Percentiles rank a stretch among this genome's conserved stretches.
Conservation (phyloP, 2,329 filamentous ascomycete genomes). For the Dothideomycetes sp. region DNA sequence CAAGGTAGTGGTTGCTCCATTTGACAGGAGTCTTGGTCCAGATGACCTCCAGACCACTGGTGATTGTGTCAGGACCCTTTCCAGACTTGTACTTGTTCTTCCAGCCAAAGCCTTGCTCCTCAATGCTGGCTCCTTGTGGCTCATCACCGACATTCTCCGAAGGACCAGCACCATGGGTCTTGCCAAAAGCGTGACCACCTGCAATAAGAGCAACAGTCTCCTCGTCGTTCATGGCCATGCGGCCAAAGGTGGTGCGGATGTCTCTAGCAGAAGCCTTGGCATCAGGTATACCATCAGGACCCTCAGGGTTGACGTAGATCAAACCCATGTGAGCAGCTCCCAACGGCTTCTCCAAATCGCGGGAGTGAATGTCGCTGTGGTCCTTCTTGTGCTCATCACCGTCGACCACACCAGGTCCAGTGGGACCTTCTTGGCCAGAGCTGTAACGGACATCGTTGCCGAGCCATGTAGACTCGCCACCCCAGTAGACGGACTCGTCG, state of each 20-base stretch:
- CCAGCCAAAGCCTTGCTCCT: slow-evolving; percentile 65
- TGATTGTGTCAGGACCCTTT: slow-evolving; percentile 63
- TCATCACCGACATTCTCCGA: slow-evolving; percentile 54
- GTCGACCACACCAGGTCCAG: slow-evolving; percentile 31
- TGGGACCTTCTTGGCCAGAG: slow-evolving; percentile 37
- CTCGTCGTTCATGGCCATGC: slow-evolving; percentile 77
- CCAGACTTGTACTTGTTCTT: slow-evolving; percentile 51
- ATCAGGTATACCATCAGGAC: slow-evolving; percentile 61
- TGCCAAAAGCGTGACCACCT: slow-evolving; percentile 69
- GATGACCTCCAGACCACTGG: slow-evolving; percentile 65
- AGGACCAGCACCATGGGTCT: slow-evolving; percentile 65
- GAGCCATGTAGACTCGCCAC: slow-evolving; percentile 62
- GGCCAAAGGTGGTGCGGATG: slow-evolving; percentile 62
- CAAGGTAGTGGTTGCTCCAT: slow-evolving; percentile 65
- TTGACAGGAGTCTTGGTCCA: slow-evolving; percentile 68
- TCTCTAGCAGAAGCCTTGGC: slow-evolving; percentile 58
- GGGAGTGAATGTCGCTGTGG: slow-evolving; percentile 39
- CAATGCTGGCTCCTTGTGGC: slow-evolving; percentile 53
- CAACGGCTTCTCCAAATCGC: slow-evolving; percentile 57
- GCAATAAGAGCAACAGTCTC: slow-evolving; percentile 72
- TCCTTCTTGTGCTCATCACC: slow-evolving; percentile 30
- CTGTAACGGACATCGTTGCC: slow-evolving; percentile 63
- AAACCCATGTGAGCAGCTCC: slow-evolving; percentile 63
- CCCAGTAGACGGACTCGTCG: slow-evolving; percentile 69
- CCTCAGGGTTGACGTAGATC: slow-evolving; percentile 75